Base-by-base conservation (phyloP, 306 rosid species). In the Quercus cerris region DNA sequence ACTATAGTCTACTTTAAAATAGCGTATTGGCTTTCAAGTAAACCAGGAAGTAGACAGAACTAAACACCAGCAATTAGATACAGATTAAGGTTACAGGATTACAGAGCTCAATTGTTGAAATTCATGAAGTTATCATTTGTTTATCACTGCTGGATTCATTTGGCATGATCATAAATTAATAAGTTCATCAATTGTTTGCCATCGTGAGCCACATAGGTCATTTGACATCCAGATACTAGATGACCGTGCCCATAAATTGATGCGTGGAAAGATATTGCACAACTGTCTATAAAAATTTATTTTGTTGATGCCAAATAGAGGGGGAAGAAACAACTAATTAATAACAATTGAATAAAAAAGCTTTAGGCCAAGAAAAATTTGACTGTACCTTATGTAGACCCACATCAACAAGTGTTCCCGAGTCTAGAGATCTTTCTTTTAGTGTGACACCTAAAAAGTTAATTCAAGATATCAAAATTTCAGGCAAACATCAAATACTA, bases 371-470 rank as follows among this genome's bases (percentile, higher is more conserved):
- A 67, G 82, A 35, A 78, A 81, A 83, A 56, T 18, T 57, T 31
- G 72, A 77, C 17, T 56, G 73, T 89, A 95, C 99, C 98, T 95
- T 91, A 84, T 71, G 85, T 82, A 95, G 82, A 83, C 99, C 99
- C 83, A 95, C 99, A 77, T 95, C 97, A 79, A 93, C 94, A n/a
- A 83, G 81, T 75, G 97, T 87, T 81, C 91, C 88, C 17, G 84
- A 81, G 80, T 84, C 75, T 22, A 80, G 77, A 77, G 86, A 84
- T 82, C 86, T 85, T 85, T 90, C 94, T 85, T 84, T 90, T 59
- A 90, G 82, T 5, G 94, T 87, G 77, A 93, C 94, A 79, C 99
- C 99, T 93, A 80, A 20, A 22, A 66, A 77, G 72, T 82, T 72
- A 87, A 20, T 35, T 67, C 80, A 82, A 74, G 46, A 73, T 74